These are phyloP conservation scores for Ogataea wickerhamii DNA, from an alignment of 805 yeast species.

Conservation along the genomic window DNA sequence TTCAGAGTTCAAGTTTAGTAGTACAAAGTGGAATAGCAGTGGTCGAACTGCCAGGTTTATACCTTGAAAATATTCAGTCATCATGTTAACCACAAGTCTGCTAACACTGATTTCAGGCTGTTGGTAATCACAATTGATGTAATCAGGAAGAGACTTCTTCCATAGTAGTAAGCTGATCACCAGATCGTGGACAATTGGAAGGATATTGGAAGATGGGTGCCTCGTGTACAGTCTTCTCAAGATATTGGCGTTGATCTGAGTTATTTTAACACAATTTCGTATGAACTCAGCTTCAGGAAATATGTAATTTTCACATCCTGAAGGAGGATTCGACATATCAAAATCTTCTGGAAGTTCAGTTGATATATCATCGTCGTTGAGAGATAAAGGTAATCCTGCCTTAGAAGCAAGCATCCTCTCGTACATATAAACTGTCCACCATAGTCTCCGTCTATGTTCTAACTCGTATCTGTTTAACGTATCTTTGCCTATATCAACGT, in stretches of 20 bases:
- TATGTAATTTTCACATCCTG: constrained; percentile 59
- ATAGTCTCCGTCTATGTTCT: constrained; percentile 43
- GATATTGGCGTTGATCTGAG: constrained; percentile 74
- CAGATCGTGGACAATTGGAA: constrained; percentile 68
- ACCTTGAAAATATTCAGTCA: constrained; percentile 83
- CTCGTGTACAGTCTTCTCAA: constrained; percentile 66
- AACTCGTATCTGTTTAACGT: constrained; percentile 47
- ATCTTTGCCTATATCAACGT: constrained; percentile 76
- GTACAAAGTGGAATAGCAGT: constrained; percentile 68
- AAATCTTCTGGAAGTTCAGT: constrained; percentile 73
- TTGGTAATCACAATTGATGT: constrained; percentile 60
- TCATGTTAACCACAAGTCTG: constrained; percentile 65
- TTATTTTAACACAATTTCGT: constrained; percentile 71
- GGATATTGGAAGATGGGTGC: constrained; percentile 71
- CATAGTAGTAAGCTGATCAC: constrained; percentile 65
- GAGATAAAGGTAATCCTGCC: constrained; percentile 74
- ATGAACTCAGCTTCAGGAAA: constrained; percentile 78
- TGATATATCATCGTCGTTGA: constrained; percentile 79
- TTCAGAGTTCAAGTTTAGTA: constrained; percentile 50
- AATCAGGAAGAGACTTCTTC: constrained; percentile 63
- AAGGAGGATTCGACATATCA: constrained; percentile 59
- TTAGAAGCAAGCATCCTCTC: constrained; percentile 76
- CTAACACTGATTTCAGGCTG: constrained; percentile 53
- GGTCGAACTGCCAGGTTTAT: constrained; percentile 78
- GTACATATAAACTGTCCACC: constrained; percentile 41